These are phyloP conservation scores for Cordia subcordata DNA, from an alignment of 257 asterid genomes.

Conservation along the genomic window DNA sequence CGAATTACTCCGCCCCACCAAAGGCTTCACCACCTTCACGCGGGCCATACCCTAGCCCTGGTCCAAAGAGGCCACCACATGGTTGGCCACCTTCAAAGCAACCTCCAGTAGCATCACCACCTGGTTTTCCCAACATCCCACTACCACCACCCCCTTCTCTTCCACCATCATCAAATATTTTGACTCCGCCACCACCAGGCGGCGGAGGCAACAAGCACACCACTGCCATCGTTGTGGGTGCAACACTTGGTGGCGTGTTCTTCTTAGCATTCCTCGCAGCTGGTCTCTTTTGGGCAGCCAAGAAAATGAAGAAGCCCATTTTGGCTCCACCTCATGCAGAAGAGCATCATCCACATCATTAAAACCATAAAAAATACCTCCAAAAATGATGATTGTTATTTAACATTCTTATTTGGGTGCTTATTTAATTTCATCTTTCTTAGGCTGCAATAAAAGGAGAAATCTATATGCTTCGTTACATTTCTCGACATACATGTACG, in stretches of 20 bases:
- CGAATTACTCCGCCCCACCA: slow-evolving; percentile 11
- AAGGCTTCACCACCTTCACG: neutral
- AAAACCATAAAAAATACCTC: too few species aligned
- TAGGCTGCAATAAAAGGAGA: too few species aligned
- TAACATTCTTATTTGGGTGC: too few species aligned
- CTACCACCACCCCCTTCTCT: neutral
- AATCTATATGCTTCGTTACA: too few species aligned
- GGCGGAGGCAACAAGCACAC: slow-evolving; percentile 49
- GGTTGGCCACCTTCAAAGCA: slow-evolving; percentile 4
- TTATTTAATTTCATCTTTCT: too few species aligned
- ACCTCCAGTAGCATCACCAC: slow-evolving; percentile 6
- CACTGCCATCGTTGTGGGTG: slow-evolving; percentile 55
- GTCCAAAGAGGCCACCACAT: slow-evolving; percentile 13
- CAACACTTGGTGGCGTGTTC: slow-evolving; percentile 54
- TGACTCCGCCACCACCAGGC: slow-evolving; percentile 31
- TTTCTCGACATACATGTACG: too few species aligned
- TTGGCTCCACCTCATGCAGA: slow-evolving; percentile 30
- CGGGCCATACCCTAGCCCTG: slow-evolving; percentile 2
- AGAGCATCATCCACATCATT: neutral
- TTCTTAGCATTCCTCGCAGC: slow-evolving; percentile 65
- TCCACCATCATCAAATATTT: slow-evolving; percentile 6
- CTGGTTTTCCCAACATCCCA: slow-evolving; percentile 4
- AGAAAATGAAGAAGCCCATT: slow-evolving; percentile 61
- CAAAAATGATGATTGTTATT: too few species aligned
- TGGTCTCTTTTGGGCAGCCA: slow-evolving; percentile 57